These are phyloP conservation scores for Colletotrichum sp. DNA, from an alignment of 2,329 filamentous ascomycete species.

Conservation along the genomic window DNA sequence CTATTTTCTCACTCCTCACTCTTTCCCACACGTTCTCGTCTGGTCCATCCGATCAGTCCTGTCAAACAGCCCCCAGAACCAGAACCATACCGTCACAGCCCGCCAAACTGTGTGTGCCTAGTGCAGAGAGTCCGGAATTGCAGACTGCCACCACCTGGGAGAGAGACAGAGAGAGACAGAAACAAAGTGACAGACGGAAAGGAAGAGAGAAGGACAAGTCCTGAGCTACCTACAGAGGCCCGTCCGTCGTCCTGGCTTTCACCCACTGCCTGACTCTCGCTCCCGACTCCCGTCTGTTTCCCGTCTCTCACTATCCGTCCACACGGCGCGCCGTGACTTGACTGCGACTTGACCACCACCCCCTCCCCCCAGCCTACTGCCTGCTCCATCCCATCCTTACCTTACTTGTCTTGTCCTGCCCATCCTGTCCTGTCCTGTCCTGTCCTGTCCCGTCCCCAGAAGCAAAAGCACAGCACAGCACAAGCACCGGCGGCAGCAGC, in stretches of 20 bases:
- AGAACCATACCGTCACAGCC: neutral
- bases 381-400: neutral
- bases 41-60: neutral
- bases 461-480: neutral
- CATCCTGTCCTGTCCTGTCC: neutral
- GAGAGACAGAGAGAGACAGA: neutral
- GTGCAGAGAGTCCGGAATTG: neutral
- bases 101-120: neutral
- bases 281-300: neutral
- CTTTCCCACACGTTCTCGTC: neutral
- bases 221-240: neutral
- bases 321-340: neutral
- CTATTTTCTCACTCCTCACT: conserved; percentile 20
- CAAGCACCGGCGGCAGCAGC: neutral
- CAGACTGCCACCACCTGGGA: neutral
- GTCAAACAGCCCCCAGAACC: neutral
- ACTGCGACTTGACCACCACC: neutral
- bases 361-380: neutral
- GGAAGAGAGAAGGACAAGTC: neutral
- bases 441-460: neutral
- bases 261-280: neutral
- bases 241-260: neutral
- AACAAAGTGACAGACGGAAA: neutral
- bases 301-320: neutral
- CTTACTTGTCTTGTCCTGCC: neutral